Evolutionary conservation across 2,329 filamentous ascomycete species (phyloP), one percentile per base, ranked within the genome.

Genomic region (Sarocladium strictum): DNA sequence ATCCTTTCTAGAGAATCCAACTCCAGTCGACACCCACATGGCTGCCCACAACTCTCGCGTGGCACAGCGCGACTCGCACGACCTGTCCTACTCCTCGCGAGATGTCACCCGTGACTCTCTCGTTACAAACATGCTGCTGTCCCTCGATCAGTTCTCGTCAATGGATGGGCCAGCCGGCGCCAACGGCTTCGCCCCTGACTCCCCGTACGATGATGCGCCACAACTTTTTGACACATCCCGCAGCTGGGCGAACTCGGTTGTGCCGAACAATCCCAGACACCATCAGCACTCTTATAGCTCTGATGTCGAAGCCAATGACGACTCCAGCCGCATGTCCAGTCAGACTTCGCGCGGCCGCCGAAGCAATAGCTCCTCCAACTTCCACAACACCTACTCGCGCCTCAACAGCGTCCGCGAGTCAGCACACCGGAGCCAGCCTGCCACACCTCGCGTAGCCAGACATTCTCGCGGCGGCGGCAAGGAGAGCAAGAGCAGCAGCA

Each of bases 81-180:
- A 96, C 69, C 79, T 97, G 58, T 92, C 89, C 56, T 78, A 96
- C 63, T 86, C 86, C 52, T 83, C 87, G 50, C 79, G 85, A 58
- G 83, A 89, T 67, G 84, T 89, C 59, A 90, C 89, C 38, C 85
- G 93, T 61, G 90, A 96, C 66, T 97, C 92, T 33, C 85, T 99
- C 61, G 90, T 99, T 57, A 88, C 94, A 70, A 96, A 97, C 70
- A 94, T 99, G 87, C 84, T 97, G 57, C 78, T 94, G 60, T 96
- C 92, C 38, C 85, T 99, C 59, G 93, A 96, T 71, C 88, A 93
- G 69, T 84, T 93, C 65, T 86, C 83, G 38, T 77, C 47, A 17
- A 54, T 54, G 32, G 24, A 19, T 15, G 27, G 24, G 17, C 47
- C 19, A 11, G 32, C 43, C 37, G 45, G 19, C 40, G 15, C 26